Base-by-base conservation (phyloP, 768 basidiomycete species). In the Amanita thiersii region DNA sequence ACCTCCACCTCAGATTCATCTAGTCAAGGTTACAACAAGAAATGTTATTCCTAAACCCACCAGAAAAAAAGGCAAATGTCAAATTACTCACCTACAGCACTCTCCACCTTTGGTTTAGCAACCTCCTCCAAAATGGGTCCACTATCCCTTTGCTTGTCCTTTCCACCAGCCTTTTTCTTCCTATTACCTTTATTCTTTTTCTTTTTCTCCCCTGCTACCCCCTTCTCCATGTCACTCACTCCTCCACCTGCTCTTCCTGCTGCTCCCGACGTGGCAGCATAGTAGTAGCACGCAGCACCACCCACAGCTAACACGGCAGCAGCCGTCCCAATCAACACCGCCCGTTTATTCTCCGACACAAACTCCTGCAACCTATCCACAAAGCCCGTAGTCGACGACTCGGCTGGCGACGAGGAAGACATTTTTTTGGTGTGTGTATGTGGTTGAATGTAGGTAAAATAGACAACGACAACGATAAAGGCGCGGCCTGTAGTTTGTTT, bases 271-370 rank as follows among this genome's bases (percentile, higher is more conserved):
- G 77, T 69, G 9, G 80, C 75, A 28, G 75, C 77, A 63, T 83
- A 84, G 59, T 88, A 91, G 34, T 42, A 33, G 7, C 35, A 42
- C 10, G 32, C 40, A 21, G 75, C 79, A 20, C 82, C 84, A 34
- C 82, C 81, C 20, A 77, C 77, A 30, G 81, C 86, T 49, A 81
- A 61, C 26, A 75, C 70, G 12, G 80, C 84, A 0, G 80, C 82
- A 0, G 81, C 84, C 2, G 85, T 70, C 3, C 85, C 77, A 49
- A 91, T 64, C 30, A 86, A 56, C 15, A 90, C 58, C n/a, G 73
- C 77, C 45, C 79, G 77, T 66, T 78, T 87, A 66, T 94, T 77
- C 52, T 91, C 86, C 0, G 75, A 67, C 48, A 89, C 70, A 53
- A 86, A 82, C 52, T 65, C 60, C 32, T 81, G 77, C 9, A 82